Evolutionary conservation across 371 early-diverging fungal genomes (phyloP).

Genomic region (Syncephalastrum racemosum): DNA sequence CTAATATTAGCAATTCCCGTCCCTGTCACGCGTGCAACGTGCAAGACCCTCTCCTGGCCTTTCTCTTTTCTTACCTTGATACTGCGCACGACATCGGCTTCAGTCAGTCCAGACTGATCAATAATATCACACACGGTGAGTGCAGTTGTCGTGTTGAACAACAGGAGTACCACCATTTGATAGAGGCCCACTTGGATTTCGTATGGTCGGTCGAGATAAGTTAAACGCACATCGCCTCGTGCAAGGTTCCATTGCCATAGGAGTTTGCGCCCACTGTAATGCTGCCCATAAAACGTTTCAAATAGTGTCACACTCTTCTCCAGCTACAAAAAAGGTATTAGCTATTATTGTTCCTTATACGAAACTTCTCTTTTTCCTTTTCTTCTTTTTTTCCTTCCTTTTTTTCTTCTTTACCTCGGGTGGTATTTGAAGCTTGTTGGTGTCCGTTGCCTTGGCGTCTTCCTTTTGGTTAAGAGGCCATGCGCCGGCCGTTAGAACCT

Average conservation of each 20-base stretch:
- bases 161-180: constrained; percentile 71
- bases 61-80: constrained; percentile 49
- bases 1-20: neutral
- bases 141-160: constrained; percentile 61
- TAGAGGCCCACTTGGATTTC: constrained; percentile 81
- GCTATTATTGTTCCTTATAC: neutral
- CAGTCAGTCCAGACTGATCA: constrained; percentile 48
- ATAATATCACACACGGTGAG: constrained; percentile 55
- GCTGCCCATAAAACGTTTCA: constrained; percentile 69
- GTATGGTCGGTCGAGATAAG: constrained; percentile 73
- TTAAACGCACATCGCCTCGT: constrained; percentile 74
- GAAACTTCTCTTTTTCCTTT: neutral
- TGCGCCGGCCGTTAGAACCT: constrained; percentile 86
- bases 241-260: constrained; percentile 88
- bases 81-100: constrained; percentile 54
- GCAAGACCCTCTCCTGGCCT: neutral
- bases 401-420: constrained; percentile 49
- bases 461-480: constrained; percentile 81
- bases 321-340: constrained; percentile 38
- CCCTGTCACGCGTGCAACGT: neutral
- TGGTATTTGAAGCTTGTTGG: constrained; percentile 60
- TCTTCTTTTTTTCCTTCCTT: neutral
- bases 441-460: constrained; percentile 42
- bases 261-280: constrained; percentile 81
- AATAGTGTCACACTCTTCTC: constrained; percentile 73